These are phyloP conservation scores for Carpinus fangiana DNA, from an alignment of 306 rosid species.

Conservation along the genomic window DNA sequence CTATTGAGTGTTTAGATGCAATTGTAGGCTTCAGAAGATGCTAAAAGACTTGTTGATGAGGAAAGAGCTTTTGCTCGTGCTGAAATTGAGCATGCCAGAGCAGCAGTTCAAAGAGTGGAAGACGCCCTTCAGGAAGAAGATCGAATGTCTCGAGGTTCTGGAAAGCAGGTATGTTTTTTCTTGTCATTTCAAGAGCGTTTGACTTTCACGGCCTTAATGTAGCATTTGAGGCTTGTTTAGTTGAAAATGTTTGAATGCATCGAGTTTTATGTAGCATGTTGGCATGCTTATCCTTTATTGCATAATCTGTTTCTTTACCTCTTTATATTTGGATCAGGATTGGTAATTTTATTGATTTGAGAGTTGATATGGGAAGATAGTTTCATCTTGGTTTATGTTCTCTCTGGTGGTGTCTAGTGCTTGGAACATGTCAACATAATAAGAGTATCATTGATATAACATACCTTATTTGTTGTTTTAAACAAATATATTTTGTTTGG, in stretches of 20 bases:
- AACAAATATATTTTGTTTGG: constrained; percentile 28
- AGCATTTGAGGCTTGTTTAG: background rate
- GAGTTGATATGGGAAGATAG: background rate
- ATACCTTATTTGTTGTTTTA: constrained; percentile 21
- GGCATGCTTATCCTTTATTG: background rate
- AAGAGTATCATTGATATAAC: background rate
- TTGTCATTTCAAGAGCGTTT: constrained; percentile 4
- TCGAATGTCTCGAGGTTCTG: constrained; percentile 59
- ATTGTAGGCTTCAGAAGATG: constrained; percentile 91
- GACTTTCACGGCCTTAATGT: background rate
- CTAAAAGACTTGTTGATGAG: constrained; percentile 80
- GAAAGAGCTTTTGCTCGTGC: constrained; percentile 96
- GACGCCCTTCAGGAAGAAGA: constrained; percentile 86
- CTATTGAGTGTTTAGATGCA: constrained; percentile 28
- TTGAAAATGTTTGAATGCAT: background rate
- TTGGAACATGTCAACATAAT: background rate
- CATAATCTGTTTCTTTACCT: background rate
- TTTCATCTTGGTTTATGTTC: background rate
- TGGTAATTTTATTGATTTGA: background rate
- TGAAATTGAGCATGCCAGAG: constrained; percentile 91
- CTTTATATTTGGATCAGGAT: background rate
- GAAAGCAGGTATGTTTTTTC: constrained; percentile 67
- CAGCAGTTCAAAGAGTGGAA: constrained; percentile 92
- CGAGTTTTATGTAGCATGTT: background rate
- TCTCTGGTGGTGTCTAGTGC: background rate